These are phyloP conservation scores for Naganishia liquefaciens DNA, from an alignment of 1,284 basidiomycete genomes.

Conservation along the genomic window DNA sequence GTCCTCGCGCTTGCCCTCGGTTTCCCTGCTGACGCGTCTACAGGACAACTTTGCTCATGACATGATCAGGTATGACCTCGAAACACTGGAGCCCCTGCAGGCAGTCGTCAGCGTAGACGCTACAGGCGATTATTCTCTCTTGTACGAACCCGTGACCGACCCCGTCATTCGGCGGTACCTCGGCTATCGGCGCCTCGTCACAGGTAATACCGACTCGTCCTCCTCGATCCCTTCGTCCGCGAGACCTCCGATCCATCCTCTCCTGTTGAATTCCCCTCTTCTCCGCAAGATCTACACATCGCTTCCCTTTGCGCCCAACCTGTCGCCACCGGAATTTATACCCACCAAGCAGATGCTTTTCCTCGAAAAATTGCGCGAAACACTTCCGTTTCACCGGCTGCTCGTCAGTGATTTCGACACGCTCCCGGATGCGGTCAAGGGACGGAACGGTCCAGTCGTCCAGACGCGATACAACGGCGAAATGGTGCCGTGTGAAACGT, in stretches of 20 bases:
- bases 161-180: conserved; percentile 69
- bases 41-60: conserved; percentile 98
- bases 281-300: conserved; percentile 65
- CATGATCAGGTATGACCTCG: conserved; percentile 82
- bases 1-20: background rate
- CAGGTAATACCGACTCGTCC: background rate
- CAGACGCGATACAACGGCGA: conserved; percentile 84
- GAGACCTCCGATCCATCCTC: conserved; percentile 42
- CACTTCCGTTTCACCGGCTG: conserved; percentile 88
- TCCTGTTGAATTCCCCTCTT: conserved; percentile 51
- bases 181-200: conserved; percentile 65
- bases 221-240: conserved; percentile 33
- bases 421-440: conserved; percentile 81
- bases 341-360: conserved; percentile 90
- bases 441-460: conserved; percentile 88
- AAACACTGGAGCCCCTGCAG: conserved; percentile 77
- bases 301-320: conserved; percentile 87
- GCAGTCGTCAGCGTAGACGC: conserved; percentile 78
- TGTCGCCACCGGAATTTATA: conserved; percentile 85
- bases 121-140: conserved; percentile 78
- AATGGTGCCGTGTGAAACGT: conserved; percentile 85
- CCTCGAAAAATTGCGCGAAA: conserved; percentile 73
- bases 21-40: background rate
- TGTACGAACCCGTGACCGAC: conserved; percentile 83
- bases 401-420: conserved; percentile 89